Percentiles rank a stretch among this genome's conserved stretches.
phyloP scores from a whole-genome alignment of 2,329 filamentous ascomycete species.

The Xylaria sp. region DNA sequence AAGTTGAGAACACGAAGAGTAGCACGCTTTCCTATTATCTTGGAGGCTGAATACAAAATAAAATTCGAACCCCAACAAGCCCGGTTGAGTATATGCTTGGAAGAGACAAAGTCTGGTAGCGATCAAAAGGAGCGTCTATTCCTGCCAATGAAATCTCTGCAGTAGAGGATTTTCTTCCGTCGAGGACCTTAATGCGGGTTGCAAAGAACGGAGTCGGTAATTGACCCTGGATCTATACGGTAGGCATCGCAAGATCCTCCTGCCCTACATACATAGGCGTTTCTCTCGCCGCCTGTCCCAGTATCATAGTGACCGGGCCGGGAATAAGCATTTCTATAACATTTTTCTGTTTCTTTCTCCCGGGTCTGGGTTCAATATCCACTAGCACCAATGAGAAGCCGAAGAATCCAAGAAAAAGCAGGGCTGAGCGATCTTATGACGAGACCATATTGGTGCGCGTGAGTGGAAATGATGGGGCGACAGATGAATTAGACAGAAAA shows the following conservation, averaged over 20 bases:
- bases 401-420: conserved; percentile 12
- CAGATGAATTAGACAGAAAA: conserved; percentile 31
- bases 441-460: conserved; percentile 25
- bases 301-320: conserved; percentile 16
- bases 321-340: conserved; percentile 30
- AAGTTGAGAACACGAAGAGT: not conserved
- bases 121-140: conserved; percentile 7
- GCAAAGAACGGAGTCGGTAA: not conserved
- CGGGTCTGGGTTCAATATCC: conserved; percentile 24
- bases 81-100: conserved; percentile 13
- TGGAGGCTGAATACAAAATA: conserved; percentile 19
- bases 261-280: not conserved
- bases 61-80: conserved; percentile 7
- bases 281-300: not conserved
- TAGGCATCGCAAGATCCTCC: conserved; percentile 8
- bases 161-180: not conserved
- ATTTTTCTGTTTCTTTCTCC: not conserved
- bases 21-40: conserved; percentile 24
- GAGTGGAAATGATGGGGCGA: conserved; percentile 11
- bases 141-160: conserved; percentile 5
- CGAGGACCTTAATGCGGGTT: not conserved
- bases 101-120: not conserved
- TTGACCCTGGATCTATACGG: conserved; percentile 11
- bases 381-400: conserved; percentile 24
- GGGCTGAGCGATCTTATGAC: conserved; percentile 23